Conservation (phyloP, 2,329 filamentous ascomycete species). For the Exophiala lecanii-corni region DNA sequence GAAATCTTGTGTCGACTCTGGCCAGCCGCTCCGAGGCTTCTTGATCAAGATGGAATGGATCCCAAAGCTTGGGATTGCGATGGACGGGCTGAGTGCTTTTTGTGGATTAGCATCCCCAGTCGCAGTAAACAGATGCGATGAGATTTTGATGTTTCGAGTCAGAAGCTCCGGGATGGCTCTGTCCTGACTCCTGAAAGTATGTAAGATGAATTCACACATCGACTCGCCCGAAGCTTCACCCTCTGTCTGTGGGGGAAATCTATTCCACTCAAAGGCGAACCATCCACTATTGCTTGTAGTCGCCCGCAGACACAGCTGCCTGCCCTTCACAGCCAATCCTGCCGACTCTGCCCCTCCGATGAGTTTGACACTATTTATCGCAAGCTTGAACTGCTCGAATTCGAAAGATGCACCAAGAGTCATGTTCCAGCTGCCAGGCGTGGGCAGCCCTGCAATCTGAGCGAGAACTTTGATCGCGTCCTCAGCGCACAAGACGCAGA, state of each 20-base stretch:
- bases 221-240: too few relatives aligned
- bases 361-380: neutral
- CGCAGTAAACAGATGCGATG: neutral
- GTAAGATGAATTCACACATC: too few relatives aligned
- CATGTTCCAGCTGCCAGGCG: too few relatives aligned
- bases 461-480: neutral
- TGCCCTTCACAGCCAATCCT: neutral
- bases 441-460: too few relatives aligned
- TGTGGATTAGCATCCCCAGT: neutral
- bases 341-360: neutral
- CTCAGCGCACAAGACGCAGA: neutral
- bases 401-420: too few relatives aligned
- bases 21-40: slow-evolving; percentile 2
- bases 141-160: neutral
- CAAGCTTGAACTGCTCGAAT: neutral
- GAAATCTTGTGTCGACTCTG: slow-evolving; percentile 1
- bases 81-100: neutral
- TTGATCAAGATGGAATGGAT: slow-evolving; percentile 1
- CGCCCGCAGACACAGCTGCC: neutral
- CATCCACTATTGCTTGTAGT: too few relatives aligned
- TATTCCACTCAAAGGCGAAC: too few relatives aligned
- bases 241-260: too few relatives aligned
- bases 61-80: neutral
- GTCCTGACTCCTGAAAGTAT: too few relatives aligned
- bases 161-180: too few relatives aligned